Evolutionary conservation across 2,329 filamentous ascomycete species (phyloP).

Genomic region (Cladosporium austrohemisphaericum): DNA sequence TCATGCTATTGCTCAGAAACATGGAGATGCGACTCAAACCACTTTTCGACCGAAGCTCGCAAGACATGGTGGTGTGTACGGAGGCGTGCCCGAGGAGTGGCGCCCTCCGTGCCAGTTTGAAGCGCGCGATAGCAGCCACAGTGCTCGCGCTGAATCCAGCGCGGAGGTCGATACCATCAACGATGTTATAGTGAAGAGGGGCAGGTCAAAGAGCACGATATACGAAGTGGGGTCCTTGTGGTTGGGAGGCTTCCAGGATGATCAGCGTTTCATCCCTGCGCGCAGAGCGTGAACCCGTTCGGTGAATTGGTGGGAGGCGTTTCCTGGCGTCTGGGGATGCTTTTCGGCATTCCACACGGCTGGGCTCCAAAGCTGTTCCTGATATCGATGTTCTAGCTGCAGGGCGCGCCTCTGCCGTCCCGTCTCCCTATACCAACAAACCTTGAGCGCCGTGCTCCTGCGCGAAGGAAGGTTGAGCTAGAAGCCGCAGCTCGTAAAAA

Average conservation of each 20-base stretch:
- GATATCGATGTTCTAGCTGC: background rate
- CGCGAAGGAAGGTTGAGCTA: too few relatives aligned
- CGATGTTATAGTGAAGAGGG: slow-evolving; percentile 5
- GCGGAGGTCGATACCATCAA: background rate
- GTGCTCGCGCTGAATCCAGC: background rate
- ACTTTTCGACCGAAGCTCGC: too few relatives aligned
- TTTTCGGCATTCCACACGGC: slow-evolving; percentile 8
- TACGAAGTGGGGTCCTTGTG: background rate
- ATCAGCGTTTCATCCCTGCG: slow-evolving; percentile 13
- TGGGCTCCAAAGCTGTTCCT: background rate
- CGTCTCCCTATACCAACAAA: background rate
- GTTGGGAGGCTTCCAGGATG: slow-evolving; percentile 3
- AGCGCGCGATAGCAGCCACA: background rate
- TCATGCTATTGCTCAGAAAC: too few relatives aligned
- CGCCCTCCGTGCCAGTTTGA: background rate
- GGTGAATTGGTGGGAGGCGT: background rate
- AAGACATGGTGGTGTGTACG: too few relatives aligned
- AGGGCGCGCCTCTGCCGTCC: background rate
- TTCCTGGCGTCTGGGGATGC: background rate
- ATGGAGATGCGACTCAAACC: too few relatives aligned
- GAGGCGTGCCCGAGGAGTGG: too few relatives aligned
- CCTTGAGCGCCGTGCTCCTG: too few relatives aligned
- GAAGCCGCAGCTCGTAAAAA: too few relatives aligned
- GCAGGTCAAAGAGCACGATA: background rate
- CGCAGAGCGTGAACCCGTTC: slow-evolving; percentile 1